phyloP scores from a whole-genome alignment of 1,284 basidiomycete species.

The Ustanciosporium gigantosporum region DNA sequence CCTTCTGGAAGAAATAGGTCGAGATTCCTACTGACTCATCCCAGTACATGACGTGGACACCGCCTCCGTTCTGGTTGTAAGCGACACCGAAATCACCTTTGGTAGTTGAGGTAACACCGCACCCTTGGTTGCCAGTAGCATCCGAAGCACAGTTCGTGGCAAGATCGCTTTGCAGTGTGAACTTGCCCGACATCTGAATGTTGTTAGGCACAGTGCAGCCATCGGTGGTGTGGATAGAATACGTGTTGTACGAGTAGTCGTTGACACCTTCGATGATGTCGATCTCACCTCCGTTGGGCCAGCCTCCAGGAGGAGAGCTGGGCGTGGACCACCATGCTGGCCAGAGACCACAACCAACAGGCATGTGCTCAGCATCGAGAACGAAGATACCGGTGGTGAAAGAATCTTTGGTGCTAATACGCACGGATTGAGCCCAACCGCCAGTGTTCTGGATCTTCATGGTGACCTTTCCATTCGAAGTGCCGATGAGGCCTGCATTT shows the following conservation, averaged over 20 bases:
- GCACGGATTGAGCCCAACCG: slow-evolving; percentile 36
- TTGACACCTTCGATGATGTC: slow-evolving; percentile 56
- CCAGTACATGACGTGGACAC: slow-evolving; percentile 61
- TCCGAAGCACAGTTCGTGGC: slow-evolving; percentile 68
- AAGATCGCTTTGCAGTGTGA: slow-evolving; percentile 38
- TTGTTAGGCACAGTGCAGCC: slow-evolving; percentile 28
- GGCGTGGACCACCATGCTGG: slow-evolving; percentile 57
- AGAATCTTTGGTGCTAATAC: slow-evolving; percentile 43
- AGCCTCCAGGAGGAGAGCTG: slow-evolving; percentile 19
- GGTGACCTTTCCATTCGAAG: slow-evolving; percentile 23
- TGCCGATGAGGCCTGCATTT: slow-evolving; percentile 27
- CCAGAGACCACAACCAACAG: slow-evolving; percentile 52
- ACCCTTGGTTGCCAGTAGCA: slow-evolving; percentile 69
- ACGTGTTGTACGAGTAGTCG: slow-evolving; percentile 41
- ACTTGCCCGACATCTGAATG: slow-evolving; percentile 29
- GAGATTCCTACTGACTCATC: slow-evolving; percentile 62
- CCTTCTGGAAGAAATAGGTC: slow-evolving; percentile 68
- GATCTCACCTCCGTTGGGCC: slow-evolving; percentile 54
- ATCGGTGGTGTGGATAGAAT: slow-evolving; percentile 43
- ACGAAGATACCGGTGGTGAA: slow-evolving; percentile 47
- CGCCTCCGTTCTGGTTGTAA: slow-evolving; percentile 70
- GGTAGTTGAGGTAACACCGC: slow-evolving; percentile 67
- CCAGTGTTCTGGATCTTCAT: slow-evolving; percentile 34
- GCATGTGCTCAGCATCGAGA: slow-evolving; percentile 48
- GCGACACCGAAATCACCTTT: slow-evolving; percentile 66